phyloP scores from a whole-genome alignment of 2,329 filamentous ascomycete species.

The Tolypocladium pustulatum region DNA sequence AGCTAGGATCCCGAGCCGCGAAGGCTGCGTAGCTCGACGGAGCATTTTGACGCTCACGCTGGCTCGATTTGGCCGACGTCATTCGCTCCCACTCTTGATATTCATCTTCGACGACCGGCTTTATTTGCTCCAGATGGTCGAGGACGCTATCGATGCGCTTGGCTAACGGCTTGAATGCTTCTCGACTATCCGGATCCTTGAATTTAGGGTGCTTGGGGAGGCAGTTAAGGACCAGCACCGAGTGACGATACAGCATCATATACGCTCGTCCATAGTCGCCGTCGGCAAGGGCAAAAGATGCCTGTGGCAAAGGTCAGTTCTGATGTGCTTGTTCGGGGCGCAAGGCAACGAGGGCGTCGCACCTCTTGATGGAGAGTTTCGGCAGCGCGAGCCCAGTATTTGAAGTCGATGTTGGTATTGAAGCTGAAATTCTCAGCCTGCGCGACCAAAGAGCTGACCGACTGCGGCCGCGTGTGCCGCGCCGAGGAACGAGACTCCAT shows the following conservation, averaged over 20 bases:
- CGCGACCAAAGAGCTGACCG: conserved; percentile 64
- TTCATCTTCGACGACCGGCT: conserved; percentile 63
- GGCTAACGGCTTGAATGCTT: conserved; percentile 44
- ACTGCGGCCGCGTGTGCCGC: conserved; percentile 44
- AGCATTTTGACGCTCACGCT: conserved; percentile 8
- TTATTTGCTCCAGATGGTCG: conserved; percentile 63
- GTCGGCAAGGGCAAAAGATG: conserved; percentile 74
- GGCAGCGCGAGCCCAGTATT: conserved; percentile 73
- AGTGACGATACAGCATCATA: conserved; percentile 82
- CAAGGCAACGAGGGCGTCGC: conserved; percentile 11
- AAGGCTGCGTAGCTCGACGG: conserved; percentile 32
- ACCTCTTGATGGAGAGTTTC: conserved; percentile 76
- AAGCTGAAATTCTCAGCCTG: conserved; percentile 75
- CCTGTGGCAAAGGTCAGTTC: conserved; percentile 36
- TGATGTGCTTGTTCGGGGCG: too few relatives aligned
- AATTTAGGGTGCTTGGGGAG: conserved; percentile 68
- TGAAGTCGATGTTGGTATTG: conserved; percentile 64
- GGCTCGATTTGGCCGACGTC: conserved; percentile 24
- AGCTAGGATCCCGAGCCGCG: conserved; percentile 49
- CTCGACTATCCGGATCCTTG: conserved; percentile 53
- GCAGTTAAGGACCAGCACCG: conserved; percentile 68
- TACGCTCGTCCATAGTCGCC: conserved; percentile 83
- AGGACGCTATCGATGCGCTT: conserved; percentile 48
- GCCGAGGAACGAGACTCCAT: conserved; percentile 19
- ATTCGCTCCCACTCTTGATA: conserved; percentile 57